Percentiles rank a stretch among this genome's conserved stretches.
phyloP scores from a whole-genome alignment of 352 stramenopile species.

The Poterioochromonas sp. region DNA sequence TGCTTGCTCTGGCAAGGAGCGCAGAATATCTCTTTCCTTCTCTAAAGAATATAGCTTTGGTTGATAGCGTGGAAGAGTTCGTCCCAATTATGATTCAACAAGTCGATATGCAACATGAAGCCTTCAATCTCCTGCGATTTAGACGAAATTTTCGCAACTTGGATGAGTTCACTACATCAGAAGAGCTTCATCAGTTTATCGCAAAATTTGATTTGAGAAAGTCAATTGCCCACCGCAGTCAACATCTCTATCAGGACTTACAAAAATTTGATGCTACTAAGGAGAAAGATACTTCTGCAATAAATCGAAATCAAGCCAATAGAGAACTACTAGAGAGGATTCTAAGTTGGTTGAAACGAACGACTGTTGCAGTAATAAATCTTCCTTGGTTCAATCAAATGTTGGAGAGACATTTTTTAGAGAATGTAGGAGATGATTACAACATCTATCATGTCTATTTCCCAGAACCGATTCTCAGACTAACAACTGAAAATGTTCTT shows the following conservation, averaged over 20 bases:
- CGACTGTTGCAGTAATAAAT: no score
- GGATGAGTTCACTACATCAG: neutral
- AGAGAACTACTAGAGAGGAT: no score
- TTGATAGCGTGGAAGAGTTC: conserved; percentile 29
- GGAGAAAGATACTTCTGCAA: neutral
- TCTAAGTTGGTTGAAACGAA: no score
- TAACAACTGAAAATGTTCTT: neutral
- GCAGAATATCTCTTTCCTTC: neutral
- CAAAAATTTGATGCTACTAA: neutral
- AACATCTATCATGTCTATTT: neutral
- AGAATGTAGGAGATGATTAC: neutral
- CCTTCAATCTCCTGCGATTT: neutral
- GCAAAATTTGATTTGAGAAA: neutral
- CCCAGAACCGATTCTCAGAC: neutral
- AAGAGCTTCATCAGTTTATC: neutral
- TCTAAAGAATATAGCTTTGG: neutral
- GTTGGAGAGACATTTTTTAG: neutral
- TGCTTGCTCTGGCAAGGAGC: neutral
- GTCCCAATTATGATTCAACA: neutral
- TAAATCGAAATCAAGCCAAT: neutral
- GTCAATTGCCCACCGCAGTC: neutral
- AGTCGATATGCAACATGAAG: conserved; percentile 2
- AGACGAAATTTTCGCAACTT: neutral
- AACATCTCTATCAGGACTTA: no score
- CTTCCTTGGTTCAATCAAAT: no score